Evolutionary conservation across 106 monocot genomes (phyloP).

Genomic region (Agapanthus africanus): DNA sequence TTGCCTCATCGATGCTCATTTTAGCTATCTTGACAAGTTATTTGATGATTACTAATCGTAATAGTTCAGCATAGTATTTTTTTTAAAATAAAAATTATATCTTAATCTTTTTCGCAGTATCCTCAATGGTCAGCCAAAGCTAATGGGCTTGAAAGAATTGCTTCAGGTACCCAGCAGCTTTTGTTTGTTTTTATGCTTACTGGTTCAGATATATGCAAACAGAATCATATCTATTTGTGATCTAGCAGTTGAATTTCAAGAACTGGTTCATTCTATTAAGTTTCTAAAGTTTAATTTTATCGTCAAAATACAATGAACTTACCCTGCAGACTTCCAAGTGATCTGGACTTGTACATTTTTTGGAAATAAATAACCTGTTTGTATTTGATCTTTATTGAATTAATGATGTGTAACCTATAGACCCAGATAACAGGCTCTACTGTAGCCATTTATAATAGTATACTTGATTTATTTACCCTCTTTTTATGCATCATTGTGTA

Average conservation of each 20-base stretch:
- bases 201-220: no score
- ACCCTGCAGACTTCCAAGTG: not conserved
- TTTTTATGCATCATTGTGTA: no score
- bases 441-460: not conserved
- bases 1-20: not conserved
- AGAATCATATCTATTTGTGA: not conserved
- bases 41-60: not conserved
- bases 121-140: constrained; percentile 78
- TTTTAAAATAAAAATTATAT: not conserved
- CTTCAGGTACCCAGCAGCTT: constrained; percentile 49
- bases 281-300: not conserved
- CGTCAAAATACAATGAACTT: not conserved
- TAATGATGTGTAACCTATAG: not conserved
- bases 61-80: not conserved
- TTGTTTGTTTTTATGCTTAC: not conserved
- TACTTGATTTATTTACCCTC: no score
- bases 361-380: not conserved
- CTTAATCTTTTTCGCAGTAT: constrained; percentile 38
- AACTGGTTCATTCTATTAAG: not conserved
- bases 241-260: not conserved
- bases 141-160: constrained; percentile 94
- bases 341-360: not conserved
- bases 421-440: not conserved
- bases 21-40: not conserved
- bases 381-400: not conserved